Percentiles rank a stretch among this genome's conserved stretches.
phyloP scores from a whole-genome alignment of 1,284 basidiomycete species.

The Ustilago crameri region DNA sequence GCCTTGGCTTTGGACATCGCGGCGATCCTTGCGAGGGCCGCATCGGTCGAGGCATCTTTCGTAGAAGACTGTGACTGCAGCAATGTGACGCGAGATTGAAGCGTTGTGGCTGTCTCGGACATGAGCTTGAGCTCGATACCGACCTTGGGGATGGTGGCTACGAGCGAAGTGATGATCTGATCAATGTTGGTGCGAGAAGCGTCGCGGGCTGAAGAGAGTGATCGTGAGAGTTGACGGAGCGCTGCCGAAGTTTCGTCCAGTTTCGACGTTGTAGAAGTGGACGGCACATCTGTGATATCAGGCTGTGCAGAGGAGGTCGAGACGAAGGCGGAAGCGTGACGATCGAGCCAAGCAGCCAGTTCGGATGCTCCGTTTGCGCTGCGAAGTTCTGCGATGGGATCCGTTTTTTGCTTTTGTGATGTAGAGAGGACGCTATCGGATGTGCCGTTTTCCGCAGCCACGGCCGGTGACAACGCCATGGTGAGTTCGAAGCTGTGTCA shows the following conservation, averaged over 20 bases:
- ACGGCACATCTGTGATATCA: not conserved
- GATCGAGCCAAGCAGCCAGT: conserved; percentile 38
- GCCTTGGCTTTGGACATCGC: conserved; percentile 32
- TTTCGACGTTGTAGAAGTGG: conserved; percentile 2
- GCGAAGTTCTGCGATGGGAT: conserved; percentile 25
- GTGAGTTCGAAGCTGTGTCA: not conserved
- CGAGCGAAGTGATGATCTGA: conserved; percentile 33
- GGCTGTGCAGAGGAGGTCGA: not conserved
- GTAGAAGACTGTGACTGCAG: conserved; percentile 18
- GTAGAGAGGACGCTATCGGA: conserved; percentile 8
- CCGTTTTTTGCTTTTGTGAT: not conserved
- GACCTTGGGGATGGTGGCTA: conserved; percentile 35
- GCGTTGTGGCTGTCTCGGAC: conserved; percentile 29
- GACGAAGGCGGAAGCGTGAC: conserved; percentile 8
- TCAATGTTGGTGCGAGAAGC: conserved; percentile 31
- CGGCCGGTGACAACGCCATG: conserved; percentile 25
- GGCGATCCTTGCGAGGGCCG: conserved; percentile 26
- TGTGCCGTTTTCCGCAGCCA: conserved; percentile 13
- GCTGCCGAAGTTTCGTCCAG: conserved; percentile 19
- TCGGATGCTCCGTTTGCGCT: conserved; percentile 4
- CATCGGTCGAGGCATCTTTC: conserved; percentile 18
- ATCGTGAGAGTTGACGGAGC: conserved; percentile 32
- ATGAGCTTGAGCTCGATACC: conserved; percentile 39
- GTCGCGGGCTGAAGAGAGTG: conserved; percentile 32
- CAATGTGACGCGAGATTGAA: conserved; percentile 16